Percentiles rank a stretch among this genome's conserved stretches.
These are phyloP conservation scores for Penicillium odoratum DNA, from an alignment of 495 filamentous ascomycete species.

Conservation along the genomic window DNA sequence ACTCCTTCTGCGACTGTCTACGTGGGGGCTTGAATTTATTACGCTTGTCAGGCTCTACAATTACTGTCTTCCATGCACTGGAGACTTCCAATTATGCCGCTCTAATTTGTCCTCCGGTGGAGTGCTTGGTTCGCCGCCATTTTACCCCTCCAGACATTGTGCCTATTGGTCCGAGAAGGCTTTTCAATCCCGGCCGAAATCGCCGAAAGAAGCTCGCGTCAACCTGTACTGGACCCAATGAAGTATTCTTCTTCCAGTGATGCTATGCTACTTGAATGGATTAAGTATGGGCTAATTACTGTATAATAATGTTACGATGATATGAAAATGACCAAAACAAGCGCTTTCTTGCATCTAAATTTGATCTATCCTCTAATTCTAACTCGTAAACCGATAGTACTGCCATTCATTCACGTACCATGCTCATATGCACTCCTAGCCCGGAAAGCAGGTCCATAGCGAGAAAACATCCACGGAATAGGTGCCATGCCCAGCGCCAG, in stretches of 20 bases:
- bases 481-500: conserved; percentile 39
- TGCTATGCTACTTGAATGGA: neutral
- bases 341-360: neutral
- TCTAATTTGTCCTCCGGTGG: neutral
- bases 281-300: neutral
- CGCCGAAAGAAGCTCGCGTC: neutral
- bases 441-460: conserved; percentile 6
- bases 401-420: neutral
- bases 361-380: neutral
- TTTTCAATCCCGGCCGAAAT: neutral
- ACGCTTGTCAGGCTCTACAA: neutral
- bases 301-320: neutral
- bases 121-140: neutral
- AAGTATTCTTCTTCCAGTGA: neutral
- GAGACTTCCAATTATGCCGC: neutral
- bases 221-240: neutral
- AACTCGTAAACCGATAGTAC: neutral
- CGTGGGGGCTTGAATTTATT: conserved; percentile 33
- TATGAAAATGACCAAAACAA: conserved; percentile 4
- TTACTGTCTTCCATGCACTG: neutral
- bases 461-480: conserved; percentile 35
- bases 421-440: conserved; percentile 4
- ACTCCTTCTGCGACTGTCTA: conserved; percentile 41
- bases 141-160: neutral
- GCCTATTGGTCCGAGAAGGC: neutral